Evolutionary conservation across 1,139 yeast species (phyloP), one percentile per base, ranked within the genome.

Genomic region (Zygosaccharomyces pseudobailii): DNA sequence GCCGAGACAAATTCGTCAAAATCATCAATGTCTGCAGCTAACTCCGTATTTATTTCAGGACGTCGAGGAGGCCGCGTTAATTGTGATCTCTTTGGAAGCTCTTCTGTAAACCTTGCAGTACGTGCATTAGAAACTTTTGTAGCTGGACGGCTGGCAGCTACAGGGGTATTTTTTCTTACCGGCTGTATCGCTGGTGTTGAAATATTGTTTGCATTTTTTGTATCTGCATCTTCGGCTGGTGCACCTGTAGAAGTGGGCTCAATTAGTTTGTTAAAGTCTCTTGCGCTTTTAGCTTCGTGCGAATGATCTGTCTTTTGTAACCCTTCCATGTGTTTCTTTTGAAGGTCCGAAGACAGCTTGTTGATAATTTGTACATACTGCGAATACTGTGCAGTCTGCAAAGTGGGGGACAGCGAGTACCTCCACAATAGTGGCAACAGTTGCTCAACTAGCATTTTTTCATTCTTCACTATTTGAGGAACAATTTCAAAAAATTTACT

Each of bases 401-500:
- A 58, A n/a, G 73, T 68, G 2, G 74, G 61, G 6, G 79, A 71
- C 65, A 77, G 70, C 3, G 80, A 69, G 50, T 75, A 67, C 10
- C 66, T 63, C 70, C 79, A 71, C 22, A 79, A 56, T 39, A 73
- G 72, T 1, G 84, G 83, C n/a, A 79, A 57, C 5, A 77, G 64
- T 32, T 71, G 69, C 7, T 71, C 70, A 5, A 78, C 79, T 19
- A 76, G 57, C 5, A 58, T 45, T 7, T 42, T 49, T 13, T 68
- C 70, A 28, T 70, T 67, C 32, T 69, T 74, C 9, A 76, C 67
- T 19, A 72, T 58, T n/a, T 57, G 58, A 20, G 73, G 67, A 17
- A 80, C 61, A 20, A 71, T 67, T 23, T 68, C 68, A 59, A 82
- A 84, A 19, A 86, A 78, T 4, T 65, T 65, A 43, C 85, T 66